phyloP scores from a whole-genome alignment of 2,329 filamentous ascomycete genomes.

The Ophioceras dolichostomum region DNA sequence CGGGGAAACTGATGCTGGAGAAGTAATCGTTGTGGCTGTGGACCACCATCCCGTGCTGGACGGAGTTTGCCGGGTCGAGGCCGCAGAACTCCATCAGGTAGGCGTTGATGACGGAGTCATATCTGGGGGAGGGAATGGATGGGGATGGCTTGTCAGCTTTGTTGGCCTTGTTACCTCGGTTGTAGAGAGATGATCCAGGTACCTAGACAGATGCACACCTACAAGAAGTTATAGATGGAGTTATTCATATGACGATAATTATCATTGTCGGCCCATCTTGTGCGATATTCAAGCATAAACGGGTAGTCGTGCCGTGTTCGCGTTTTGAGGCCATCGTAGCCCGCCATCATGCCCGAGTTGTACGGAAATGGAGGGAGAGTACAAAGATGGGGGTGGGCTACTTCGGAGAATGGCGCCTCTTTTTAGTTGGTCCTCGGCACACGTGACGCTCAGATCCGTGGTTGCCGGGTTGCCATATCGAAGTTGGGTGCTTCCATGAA shows the following conservation, averaged over 20 bases:
- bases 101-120: slow-evolving; percentile 82
- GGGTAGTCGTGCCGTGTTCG: slow-evolving; percentile 61
- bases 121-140: slow-evolving; percentile 28
- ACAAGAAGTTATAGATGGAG: slow-evolving; percentile 72
- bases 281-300: slow-evolving; percentile 71
- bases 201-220: slow-evolving; percentile 11
- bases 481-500: too few relatives aligned
- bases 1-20: slow-evolving; percentile 68
- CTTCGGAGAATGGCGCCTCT: too few relatives aligned
- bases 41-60: slow-evolving; percentile 73
- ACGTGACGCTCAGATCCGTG: too few relatives aligned
- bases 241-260: slow-evolving; percentile 96
- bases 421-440: too few relatives aligned
- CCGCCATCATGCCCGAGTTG: slow-evolving; percentile 21
- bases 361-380: too few relatives aligned
- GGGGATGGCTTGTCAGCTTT: background rate
- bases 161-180: background rate
- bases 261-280: slow-evolving; percentile 88
- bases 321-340: slow-evolving; percentile 36
- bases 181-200: background rate
- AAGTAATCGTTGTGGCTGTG: slow-evolving; percentile 82
- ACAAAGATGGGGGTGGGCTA: too few relatives aligned
- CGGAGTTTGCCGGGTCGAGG: slow-evolving; percentile 55
- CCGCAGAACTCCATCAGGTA: slow-evolving; percentile 74
- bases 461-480: too few relatives aligned